phyloP scores from a whole-genome alignment of 805 yeast species.

The Metschnikowia henanensis region DNA sequence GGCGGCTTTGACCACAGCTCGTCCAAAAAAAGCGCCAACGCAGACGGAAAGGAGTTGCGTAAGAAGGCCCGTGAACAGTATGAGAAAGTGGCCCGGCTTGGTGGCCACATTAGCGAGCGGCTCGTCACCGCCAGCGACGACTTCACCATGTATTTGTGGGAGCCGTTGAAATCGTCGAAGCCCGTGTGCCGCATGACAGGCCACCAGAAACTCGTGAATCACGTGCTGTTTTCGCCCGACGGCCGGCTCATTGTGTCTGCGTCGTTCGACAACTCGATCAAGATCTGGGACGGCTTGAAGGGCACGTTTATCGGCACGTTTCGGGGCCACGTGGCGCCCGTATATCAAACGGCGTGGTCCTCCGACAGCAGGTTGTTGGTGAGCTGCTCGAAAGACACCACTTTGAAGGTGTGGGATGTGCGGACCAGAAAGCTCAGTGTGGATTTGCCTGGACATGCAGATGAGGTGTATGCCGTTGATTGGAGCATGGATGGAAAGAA shows the following conservation, averaged over 20 bases:
- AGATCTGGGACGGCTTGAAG: constrained; percentile 93
- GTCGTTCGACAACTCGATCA: constrained; percentile 93
- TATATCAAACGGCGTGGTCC: constrained; percentile 97
- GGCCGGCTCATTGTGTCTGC: constrained; percentile 89
- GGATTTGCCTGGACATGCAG: constrained; percentile 94
- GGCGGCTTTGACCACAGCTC: constrained; percentile 83
- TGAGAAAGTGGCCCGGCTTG: constrained; percentile 60
- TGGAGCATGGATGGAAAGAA: constrained; percentile 95
- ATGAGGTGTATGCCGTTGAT: constrained; percentile 95
- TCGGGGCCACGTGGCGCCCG: constrained; percentile 97
- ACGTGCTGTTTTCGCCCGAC: constrained; percentile 94
- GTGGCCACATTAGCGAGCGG: constrained; percentile 64
- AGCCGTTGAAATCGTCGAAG: constrained; percentile 74
- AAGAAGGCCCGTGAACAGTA: constrained; percentile 58
- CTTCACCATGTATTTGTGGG: constrained; percentile 98
- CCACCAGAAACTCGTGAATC: constrained; percentile 95
- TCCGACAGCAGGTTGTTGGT: constrained; percentile 90
- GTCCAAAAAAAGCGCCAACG: constrained; percentile 35
- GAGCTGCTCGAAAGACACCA: constrained; percentile 94
- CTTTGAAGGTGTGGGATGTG: constrained; percentile 95
- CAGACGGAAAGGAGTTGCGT: constrained; percentile 29
- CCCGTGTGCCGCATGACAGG: constrained; percentile 96
- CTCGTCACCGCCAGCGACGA: constrained; percentile 96
- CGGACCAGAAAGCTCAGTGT: constrained; percentile 79
- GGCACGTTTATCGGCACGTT: constrained; percentile 89